Evolutionary conservation across 768 basidiomycete species (phyloP), one percentile per base, ranked within the genome.

Genomic region (Lactifluus subvellereus): DNA sequence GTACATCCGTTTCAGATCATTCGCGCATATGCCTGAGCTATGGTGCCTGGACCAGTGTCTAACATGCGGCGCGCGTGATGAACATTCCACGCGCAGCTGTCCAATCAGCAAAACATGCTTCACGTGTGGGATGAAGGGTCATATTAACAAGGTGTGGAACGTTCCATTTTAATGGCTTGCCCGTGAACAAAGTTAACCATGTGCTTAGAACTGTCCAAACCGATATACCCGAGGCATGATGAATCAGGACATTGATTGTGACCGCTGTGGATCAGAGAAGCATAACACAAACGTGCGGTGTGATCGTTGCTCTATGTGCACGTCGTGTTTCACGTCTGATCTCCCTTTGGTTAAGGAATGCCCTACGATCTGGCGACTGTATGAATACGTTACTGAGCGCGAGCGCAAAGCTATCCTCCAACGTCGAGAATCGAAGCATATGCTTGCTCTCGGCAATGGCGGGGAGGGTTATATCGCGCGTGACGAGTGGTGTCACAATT

Each of bases 401-500:
- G 84, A 82, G 49, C 82, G 82, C 35, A 69, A 72, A 11, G 63
- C 68, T 6, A 80, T 79, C 47, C 72, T 87, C 2, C 69, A 71
- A 18, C 68, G 63, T 20, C 83, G 89, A 35, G 78, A 80, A 62
- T 71, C 76, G 32, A 87, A 80, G 70, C 79, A 77, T 48, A 71
- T 75, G 4, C 70, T 85, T 6, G 69, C 70, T 13, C 73, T 89
- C 7, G 88, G 89, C 11, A 70, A 85, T 59, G 89, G 91, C 14
- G 88, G 89, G 10, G 91, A 91, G 71, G 88, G 86, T 6, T 91
- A 87, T 72, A 85, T 92, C 58, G 87, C 82, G 5, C 72, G 74
- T 38, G 88, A 89, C 69, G 78, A 83, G 67, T 92, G 87, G 87
- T 93, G 91, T 71, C 89, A 91, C 70, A 89, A 88, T 67, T 93